Base-by-base conservation (phyloP, 2,329 filamentous ascomycete genomes). In the Xylariaceae sp. region DNA sequence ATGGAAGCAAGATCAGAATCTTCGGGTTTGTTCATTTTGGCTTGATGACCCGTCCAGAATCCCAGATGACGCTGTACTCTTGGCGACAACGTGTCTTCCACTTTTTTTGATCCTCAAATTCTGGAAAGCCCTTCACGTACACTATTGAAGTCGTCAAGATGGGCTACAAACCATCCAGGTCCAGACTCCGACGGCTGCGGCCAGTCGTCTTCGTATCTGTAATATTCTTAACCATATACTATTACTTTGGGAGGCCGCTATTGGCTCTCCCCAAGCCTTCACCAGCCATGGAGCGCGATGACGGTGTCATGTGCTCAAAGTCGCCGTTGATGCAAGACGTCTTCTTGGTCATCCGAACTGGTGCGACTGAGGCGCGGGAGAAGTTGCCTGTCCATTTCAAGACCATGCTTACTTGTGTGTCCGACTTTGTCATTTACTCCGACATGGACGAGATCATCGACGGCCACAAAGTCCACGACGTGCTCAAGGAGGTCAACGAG, bases 361-460 rank as follows among this genome's bases (percentile, higher is more conserved):
- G 47, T 3, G 44, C 47, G 13, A 50, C 47, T 8, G 47, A 50
- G 15, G 36, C 41, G 4, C 44, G 32, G 13, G 43, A 49, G 31
- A 50, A 47, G 31, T 35, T 52, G 6, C 47, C 47, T 2, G 36
- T 50, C 16, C 50, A 52, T 26, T 47, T 52, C 38, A 38, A 50
- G 34, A 52, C 50, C n/a, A 31, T 48, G n/a, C 43, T 52, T 3
- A 37, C 40, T 4, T 52, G 50, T 19, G 43, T 52, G 24, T 45
- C 47, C 1, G 23, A 52, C 26, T 52, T 48, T 30, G 35, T 52
- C 38, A 44, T 52, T 32, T 52, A 47, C 40, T 52, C 50, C 7
- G 50, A 52, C 21, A 46, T 48, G 43, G 46, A 50, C 12, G 50
- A 51, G 24, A 38, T 50, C 12, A 41, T 52, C 18, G 42, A 48